These are phyloP conservation scores for Dactylonectria estremocensis DNA, from an alignment of 2,329 filamentous ascomycete species.

Conservation along the genomic window DNA sequence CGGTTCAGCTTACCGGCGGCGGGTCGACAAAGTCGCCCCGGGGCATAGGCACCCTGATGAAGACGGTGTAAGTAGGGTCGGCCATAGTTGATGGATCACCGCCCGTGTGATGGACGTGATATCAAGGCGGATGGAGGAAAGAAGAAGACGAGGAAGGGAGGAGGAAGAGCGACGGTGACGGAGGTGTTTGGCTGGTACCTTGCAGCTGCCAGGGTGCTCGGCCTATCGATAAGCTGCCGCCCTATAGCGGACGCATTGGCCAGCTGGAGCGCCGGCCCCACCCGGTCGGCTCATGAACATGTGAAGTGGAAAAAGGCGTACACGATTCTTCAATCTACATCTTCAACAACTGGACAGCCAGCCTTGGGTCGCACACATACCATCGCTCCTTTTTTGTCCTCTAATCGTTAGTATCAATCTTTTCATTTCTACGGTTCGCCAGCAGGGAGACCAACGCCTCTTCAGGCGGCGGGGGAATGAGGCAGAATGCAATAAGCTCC, in stretches of 20 bases:
- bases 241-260: slow-evolving; percentile 16
- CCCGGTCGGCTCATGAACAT: not conserved
- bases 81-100: slow-evolving; percentile 55
- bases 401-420: not conserved
- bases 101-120: slow-evolving; percentile 22
- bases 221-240: slow-evolving; percentile 40
- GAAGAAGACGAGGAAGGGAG: slow-evolving; percentile 32
- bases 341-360: not conserved
- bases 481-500: not conserved
- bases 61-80: slow-evolving; percentile 79
- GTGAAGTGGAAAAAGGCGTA: slow-evolving; percentile 1
- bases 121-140: slow-evolving; percentile 30
- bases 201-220: slow-evolving; percentile 24
- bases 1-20: slow-evolving; percentile 74
- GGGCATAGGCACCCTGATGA: slow-evolving; percentile 90
- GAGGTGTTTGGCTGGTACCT: slow-evolving; percentile 34
- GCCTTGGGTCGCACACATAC: too few species aligned
- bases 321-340: not conserved
- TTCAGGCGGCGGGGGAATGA: too few species aligned
- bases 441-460: too few species aligned
- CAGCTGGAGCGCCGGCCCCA: slow-evolving; percentile 7
- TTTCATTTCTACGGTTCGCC: not conserved
- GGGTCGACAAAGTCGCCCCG: slow-evolving; percentile 93
- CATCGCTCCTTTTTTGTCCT: too few species aligned
- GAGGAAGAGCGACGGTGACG: slow-evolving; percentile 33